Evolutionary conservation across 257 asterid genomes (phyloP).

Genomic region (Sherardia arvensis): DNA sequence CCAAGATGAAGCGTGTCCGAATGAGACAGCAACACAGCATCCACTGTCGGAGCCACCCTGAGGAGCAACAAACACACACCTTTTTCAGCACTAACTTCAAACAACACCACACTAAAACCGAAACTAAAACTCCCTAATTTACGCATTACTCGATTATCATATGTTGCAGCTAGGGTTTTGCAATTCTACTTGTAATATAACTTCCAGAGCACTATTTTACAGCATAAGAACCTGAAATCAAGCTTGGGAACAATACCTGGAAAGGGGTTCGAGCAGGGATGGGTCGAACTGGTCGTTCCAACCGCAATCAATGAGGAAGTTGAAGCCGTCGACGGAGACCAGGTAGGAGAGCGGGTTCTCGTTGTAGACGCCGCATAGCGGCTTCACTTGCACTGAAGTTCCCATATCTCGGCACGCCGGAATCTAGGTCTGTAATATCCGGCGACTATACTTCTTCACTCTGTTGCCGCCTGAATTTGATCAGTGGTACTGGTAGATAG

Average conservation of each 20-base stretch:
- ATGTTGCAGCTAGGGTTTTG: background rate
- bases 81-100: slow-evolving; percentile 14
- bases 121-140: background rate
- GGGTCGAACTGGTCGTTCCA: slow-evolving; percentile 98
- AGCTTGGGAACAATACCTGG: slow-evolving; percentile 47
- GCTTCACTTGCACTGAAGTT: slow-evolving; percentile 95
- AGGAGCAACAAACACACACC: slow-evolving; percentile 17
- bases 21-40: slow-evolving; percentile 91
- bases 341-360: slow-evolving; percentile 89
- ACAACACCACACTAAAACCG: slow-evolving; percentile 1
- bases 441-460: background rate
- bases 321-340: slow-evolving; percentile 83
- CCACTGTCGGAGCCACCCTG: slow-evolving; percentile 93
- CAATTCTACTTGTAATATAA: background rate
- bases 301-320: slow-evolving; percentile 88
- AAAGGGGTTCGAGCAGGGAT: slow-evolving; percentile 81
- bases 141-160: background rate
- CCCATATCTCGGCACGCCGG: slow-evolving; percentile 45
- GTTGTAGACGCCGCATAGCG: slow-evolving; percentile 85
- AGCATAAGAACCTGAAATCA: background rate
- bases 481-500: background rate
- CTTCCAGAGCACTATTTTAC: background rate
- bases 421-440: background rate
- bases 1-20: slow-evolving; percentile 96
- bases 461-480: background rate